Base-by-base conservation (phyloP, 2,329 filamentous ascomycete genomes). In the Pseudocercospora fuligena region DNA sequence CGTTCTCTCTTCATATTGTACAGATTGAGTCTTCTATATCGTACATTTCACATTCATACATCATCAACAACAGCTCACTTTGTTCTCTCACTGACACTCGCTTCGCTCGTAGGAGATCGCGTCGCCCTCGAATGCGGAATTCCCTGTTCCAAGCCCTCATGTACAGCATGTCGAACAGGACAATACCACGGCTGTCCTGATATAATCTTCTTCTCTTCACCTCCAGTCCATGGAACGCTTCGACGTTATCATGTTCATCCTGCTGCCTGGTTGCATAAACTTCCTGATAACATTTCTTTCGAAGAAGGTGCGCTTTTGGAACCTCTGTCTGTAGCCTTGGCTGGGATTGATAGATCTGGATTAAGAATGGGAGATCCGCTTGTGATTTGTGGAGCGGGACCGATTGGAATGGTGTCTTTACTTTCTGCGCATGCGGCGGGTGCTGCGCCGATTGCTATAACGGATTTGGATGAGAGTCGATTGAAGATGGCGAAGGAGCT, bases 241-340 rank as follows among this genome's bases (percentile, higher is more conserved):
- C 71, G 74, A 16, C 65, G 75, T 29, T 76, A 76, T 53, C 74
- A 75, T 51, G 73, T 67, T 33, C 76, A 78, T 64, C 71, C 75
- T 2, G 75, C 70, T 59, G 71, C 72, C 1, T 76, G 73, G 72
- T 65, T 76, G 23, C 75, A 77, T 54, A 77, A 74, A 33, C 68
- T 84, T 0, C 81, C 81, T 0, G 74, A 74, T n/a, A 71, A 66
- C 1, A 71, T 83, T 12, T 75, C 72, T 5, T 78, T 81, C 46
- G 75, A 80, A 33, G 82, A 84, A 61, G 82, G 80, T 0, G 80
- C 80, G 0, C 75, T 86, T 5, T 78, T 85, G 9, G 84, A 85
- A 74, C 83, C 84, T 6, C 85, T 9, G 2, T 58, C 56, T 8
- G 56, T 40, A 78, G 79, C 16, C 81, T 84, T 2, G 77, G 79